Base-by-base conservation (phyloP, 768 basidiomycete species). In the Tephrocybe sp. region DNA sequence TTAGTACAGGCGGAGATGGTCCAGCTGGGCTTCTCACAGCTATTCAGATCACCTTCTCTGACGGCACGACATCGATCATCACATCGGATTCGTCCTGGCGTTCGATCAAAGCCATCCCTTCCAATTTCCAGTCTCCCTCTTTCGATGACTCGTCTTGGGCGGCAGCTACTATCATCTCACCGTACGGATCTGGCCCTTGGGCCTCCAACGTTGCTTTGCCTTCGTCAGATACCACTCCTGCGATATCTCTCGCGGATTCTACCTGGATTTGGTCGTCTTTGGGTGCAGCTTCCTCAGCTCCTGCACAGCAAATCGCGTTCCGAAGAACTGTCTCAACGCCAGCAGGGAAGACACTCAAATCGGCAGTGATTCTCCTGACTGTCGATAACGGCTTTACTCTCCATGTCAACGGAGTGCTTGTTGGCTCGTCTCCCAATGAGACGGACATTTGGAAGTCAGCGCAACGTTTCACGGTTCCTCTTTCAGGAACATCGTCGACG, bases 111-210 rank as follows among this genome's bases (percentile, higher is more conserved):
- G 22, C 48, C 36, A 55, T 65, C 38, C 63, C 65, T 21, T 38
- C 42, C 12, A 51, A 61, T 37, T 68, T 62, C 50, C 49, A 66
- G n/a, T 44, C 54, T n/a, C 57, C 57, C 2, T 49, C 56, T 16
- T 41, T 56, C 4, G 45, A 54, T 34, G 62, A 64, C 30, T 56
- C 60, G 7, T 44, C 50, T 12, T 68, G 67, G 65, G 18, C 52
- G 12, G 30, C 47, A 0, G 54, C 63, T 7, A 40, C 30, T 11
- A 45, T 53, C 13, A 21, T 61, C 13, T 53, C 58, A 15, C 33
- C 59, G n/a, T 66, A 65, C 47, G 61, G 65, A 27, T 55, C 57
- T 40, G 53, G 57, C n/a, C 62, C 65, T 2, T 68, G 66, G 66
- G 47, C 39, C 9, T 60, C 47, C 19, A 23, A 40, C 7, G 61